These are phyloP conservation scores for Galeopsis tetrahit DNA, from an alignment of 257 asterid species.

Conservation along the genomic window DNA sequence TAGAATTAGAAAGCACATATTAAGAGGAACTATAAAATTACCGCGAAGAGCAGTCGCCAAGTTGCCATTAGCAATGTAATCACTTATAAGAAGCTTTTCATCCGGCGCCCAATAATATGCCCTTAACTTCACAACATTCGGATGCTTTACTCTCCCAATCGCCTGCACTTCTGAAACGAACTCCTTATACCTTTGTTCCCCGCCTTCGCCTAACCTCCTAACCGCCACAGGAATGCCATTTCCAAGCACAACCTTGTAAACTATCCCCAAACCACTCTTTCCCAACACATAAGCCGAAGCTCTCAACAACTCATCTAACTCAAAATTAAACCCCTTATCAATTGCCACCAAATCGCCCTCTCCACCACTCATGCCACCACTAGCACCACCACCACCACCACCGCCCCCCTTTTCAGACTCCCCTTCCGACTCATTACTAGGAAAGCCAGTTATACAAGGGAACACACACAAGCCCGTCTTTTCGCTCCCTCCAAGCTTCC, in stretches of 20 bases:
- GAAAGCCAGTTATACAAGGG: conserved; percentile 61
- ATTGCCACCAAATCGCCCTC: conserved; percentile 94
- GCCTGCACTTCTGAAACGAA: conserved; percentile 90
- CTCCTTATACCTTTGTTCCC: conserved; percentile 92
- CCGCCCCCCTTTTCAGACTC: conserved; percentile 80
- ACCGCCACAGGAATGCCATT: conserved; percentile 94
- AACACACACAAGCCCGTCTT: conserved; percentile 51
- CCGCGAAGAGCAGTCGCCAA: conserved; percentile 91
- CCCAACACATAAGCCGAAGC: conserved; percentile 98
- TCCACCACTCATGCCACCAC: conserved; percentile 64
- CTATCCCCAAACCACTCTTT: conserved; percentile 94
- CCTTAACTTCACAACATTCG: conserved; percentile 81
- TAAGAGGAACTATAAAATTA: conserved; percentile 32
- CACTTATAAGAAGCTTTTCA: conserved; percentile 96
- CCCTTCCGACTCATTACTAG: conserved; percentile 64
- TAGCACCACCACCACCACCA: conserved; percentile 47
- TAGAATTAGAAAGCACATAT: not conserved
- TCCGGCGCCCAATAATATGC: conserved; percentile 98
- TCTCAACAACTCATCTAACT: conserved; percentile 88
- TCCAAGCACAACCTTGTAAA: conserved; percentile 93
- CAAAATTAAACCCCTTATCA: conserved; percentile 88
- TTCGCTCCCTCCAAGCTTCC: conserved; percentile 79
- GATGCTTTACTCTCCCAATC: conserved; percentile 87
- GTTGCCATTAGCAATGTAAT: conserved; percentile 86
- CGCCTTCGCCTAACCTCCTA: conserved; percentile 93